Conservation (phyloP, 192 early-diverging fungal genomes). For the Mortierella claussenii region DNA sequence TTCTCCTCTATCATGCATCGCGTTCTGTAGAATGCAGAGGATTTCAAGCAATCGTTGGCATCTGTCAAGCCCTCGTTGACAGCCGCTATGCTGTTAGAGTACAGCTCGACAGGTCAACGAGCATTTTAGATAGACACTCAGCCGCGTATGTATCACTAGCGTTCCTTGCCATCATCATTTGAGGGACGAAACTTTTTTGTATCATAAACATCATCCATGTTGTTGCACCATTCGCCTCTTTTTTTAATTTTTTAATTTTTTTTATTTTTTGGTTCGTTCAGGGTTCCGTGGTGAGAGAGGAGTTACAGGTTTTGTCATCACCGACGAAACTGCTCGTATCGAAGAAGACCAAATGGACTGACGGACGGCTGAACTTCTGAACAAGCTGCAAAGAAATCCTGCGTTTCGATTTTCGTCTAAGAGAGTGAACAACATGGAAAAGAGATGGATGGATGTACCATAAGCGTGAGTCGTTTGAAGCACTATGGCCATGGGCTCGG, state of each 20-base stretch:
- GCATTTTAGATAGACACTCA: constrained; percentile 15
- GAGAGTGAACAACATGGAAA: neutral
- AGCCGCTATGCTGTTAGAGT: constrained; percentile 32
- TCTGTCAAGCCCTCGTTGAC: constrained; percentile 33
- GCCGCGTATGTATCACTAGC: no score
- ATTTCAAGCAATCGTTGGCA: constrained; percentile 19
- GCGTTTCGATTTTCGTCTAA: constrained; percentile 35
- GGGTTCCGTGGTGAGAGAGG: no score
- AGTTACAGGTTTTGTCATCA: no score
- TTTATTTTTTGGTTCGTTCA: neutral
- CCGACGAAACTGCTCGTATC: constrained; percentile 37
- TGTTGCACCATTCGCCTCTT: no score
- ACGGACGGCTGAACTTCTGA: constrained; percentile 41
- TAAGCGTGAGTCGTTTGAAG: no score
- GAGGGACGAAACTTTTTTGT: no score
- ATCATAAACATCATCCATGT: no score
- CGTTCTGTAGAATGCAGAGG: constrained; percentile 14
- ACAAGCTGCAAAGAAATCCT: constrained; percentile 38
- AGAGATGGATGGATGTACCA: no score
- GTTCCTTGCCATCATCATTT: no score
- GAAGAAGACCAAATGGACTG: constrained; percentile 28
- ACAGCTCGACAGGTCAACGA: constrained; percentile 19
- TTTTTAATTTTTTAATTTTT: neutral
- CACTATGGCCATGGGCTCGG: no score
- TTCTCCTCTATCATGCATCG: neutral